Conservation (phyloP, 176 grass and related monocot species). For the Phoenix dactylifera region DNA sequence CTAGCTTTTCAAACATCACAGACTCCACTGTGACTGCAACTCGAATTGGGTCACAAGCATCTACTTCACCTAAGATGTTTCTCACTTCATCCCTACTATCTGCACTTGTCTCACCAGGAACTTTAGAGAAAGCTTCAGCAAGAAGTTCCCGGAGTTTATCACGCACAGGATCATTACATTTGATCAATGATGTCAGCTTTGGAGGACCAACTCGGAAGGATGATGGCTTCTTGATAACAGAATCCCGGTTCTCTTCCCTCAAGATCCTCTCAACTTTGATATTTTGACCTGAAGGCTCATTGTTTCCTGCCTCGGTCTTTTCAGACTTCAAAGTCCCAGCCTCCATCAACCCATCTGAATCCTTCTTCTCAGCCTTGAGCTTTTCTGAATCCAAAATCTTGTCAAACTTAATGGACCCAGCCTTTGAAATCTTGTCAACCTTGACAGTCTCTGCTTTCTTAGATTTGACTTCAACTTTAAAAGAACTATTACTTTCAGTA, state of each 20-base stretch:
- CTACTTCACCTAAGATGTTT: constrained; percentile 53
- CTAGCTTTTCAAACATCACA: constrained; percentile 56
- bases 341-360: background rate
- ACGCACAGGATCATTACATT: constrained; percentile 53
- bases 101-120: constrained; percentile 50
- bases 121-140: constrained; percentile 64
- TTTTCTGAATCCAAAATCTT: background rate
- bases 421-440: constrained; percentile 12
- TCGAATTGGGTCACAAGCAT: constrained; percentile 62
- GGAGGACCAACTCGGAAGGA: constrained; percentile 25
- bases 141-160: constrained; percentile 69
- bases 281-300: background rate
- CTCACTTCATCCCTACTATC: constrained; percentile 55
- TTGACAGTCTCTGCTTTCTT: constrained; percentile 14
- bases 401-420: background rate
- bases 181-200: constrained; percentile 50
- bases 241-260: constrained; percentile 1
- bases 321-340: background rate
- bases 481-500: constrained; percentile 27
- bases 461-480: constrained; percentile 16
- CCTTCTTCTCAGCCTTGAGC: constrained; percentile 16
- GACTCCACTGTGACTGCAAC: constrained; percentile 69
- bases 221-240: constrained; percentile 23
- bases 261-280: constrained; percentile 13
- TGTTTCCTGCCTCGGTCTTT: background rate